phyloP scores from a whole-genome alignment of 495 filamentous ascomycete genomes.

The Tuber microsphaerosporum region DNA sequence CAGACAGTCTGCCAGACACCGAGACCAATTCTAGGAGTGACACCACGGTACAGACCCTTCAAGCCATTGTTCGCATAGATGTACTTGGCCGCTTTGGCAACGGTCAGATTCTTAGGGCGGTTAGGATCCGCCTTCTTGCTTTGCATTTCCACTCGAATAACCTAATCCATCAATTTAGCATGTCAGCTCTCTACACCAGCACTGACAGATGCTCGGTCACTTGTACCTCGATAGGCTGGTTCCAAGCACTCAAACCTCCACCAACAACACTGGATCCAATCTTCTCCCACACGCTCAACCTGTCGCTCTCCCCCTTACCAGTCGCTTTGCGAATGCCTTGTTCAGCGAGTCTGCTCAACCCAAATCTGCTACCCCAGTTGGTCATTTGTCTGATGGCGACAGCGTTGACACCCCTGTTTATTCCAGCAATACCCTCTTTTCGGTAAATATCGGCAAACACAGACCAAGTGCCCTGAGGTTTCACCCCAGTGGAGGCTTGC shows the following conservation, averaged over 20 bases:
- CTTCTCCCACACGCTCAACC: constrained; percentile 75
- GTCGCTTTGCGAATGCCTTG: constrained; percentile 73
- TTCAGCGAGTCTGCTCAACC: constrained; percentile 83
- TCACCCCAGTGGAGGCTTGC: constrained; percentile 71
- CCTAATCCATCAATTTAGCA: constrained; percentile 41
- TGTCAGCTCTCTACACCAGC: background rate
- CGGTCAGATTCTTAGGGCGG: constrained; percentile 96
- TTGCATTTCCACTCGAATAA: constrained; percentile 99
- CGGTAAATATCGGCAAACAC: constrained; percentile 98
- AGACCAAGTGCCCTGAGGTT: constrained; percentile 76
- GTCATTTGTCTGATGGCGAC: constrained; percentile 98
- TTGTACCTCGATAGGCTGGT: constrained; percentile 83
- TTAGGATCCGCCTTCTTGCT: constrained; percentile 96
- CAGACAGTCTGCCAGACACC: constrained; percentile 99
- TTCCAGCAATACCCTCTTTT: constrained; percentile 86
- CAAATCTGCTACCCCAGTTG: constrained; percentile 97
- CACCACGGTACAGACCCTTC: constrained; percentile 91
- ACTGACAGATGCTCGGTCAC: background rate
- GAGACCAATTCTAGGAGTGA: constrained; percentile 85
- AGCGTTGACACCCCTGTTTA: constrained; percentile 97
- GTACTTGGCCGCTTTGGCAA: constrained; percentile 83
- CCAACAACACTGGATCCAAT: constrained; percentile 78
- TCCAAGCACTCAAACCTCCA: constrained; percentile 94
- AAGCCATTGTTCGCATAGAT: constrained; percentile 85
- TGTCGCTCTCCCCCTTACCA: constrained; percentile 69